phyloP scores from a whole-genome alignment of 441 rosid species.

The Pelargonium cotyledonis region DNA sequence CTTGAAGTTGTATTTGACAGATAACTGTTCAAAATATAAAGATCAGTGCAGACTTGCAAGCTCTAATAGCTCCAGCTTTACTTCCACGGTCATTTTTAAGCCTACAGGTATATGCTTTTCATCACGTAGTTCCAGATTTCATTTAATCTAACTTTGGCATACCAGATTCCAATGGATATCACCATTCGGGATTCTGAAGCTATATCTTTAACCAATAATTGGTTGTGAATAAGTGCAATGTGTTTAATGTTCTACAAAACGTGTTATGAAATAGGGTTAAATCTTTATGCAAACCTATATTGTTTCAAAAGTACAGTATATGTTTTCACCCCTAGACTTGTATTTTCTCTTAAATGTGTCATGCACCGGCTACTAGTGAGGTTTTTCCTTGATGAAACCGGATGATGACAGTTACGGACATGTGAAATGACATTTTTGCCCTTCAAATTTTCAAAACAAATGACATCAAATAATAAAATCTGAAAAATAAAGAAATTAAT shows the following conservation, averaged over 20 bases:
- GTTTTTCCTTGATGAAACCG: no score
- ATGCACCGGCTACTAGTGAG: no score
- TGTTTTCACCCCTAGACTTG: no score
- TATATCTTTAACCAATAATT: constrained; percentile 8
- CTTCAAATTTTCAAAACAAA: no score
- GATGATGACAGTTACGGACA: no score
- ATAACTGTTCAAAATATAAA: constrained; percentile 64
- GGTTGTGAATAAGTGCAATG: not conserved
- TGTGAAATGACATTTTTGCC: no score
- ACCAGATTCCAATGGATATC: not conserved
- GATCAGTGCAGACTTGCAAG: constrained; percentile 74
- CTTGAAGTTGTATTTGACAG: constrained; percentile 33
- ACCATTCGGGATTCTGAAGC: constrained; percentile 8
- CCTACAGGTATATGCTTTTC: constrained; percentile 49
- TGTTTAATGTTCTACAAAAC: not conserved
- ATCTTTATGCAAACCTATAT: no score
- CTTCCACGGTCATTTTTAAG: constrained; percentile 73
- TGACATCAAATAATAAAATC: no score
- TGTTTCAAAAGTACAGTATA: no score
- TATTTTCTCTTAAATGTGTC: no score
- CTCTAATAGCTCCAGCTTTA: constrained; percentile 79
- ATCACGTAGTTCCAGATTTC: not conserved
- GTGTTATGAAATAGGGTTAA: no score
- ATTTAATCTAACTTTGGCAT: not conserved
- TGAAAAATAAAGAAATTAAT: no score